A percentile compares a stretch with the other conserved stretches of the same genome.
phyloP scores from a whole-genome alignment of 1,139 yeast genomes.

The Debaryomyces udenii region DNA sequence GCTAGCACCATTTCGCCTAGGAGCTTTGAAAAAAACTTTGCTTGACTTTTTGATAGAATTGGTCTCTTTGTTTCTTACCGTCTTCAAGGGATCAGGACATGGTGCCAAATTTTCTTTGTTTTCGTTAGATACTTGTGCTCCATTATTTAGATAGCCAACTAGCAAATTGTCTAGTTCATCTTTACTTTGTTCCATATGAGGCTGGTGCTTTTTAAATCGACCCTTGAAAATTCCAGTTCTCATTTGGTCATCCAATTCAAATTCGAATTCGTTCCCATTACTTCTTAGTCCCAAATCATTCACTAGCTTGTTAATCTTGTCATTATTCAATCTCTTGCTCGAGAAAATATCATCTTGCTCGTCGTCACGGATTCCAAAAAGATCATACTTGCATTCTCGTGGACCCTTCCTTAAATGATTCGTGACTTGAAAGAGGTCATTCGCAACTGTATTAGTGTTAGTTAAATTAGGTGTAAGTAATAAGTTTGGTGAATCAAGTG shows the following conservation, averaged over 20 bases:
- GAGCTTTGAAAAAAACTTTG: conserved; percentile 25
- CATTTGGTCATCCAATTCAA: conserved; percentile 50
- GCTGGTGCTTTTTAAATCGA: conserved; percentile 28
- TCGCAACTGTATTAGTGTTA: conserved; percentile 23
- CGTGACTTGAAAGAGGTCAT: conserved; percentile 47
- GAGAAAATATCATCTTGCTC: conserved; percentile 22
- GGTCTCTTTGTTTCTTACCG: conserved; percentile 22
- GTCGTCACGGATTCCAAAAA: conserved; percentile 14
- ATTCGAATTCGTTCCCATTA: conserved; percentile 27
- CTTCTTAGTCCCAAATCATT: conserved; percentile 24
- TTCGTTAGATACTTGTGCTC: conserved; percentile 16
- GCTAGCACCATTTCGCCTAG: conserved; percentile 20
- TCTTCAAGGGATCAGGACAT: conserved; percentile 32
- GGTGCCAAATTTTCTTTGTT: conserved; percentile 40
- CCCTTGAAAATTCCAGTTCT: conserved; percentile 49
- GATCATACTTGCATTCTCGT: conserved; percentile 11
- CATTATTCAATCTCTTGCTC: conserved; percentile 32
- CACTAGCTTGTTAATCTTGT: conserved; percentile 42
- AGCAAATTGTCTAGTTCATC: conserved; percentile 37
- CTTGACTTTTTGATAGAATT: conserved; percentile 28
- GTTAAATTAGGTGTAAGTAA: conserved; percentile 15
- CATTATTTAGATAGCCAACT: conserved; percentile 26
- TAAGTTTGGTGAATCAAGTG: conserved; percentile 11
- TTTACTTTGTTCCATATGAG: conserved; percentile 18
- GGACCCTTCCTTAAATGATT: conserved; percentile 24